These are phyloP conservation scores for Berberis vulgaris DNA, from an alignment of 164 flowering plant species.

Conservation along the genomic window DNA sequence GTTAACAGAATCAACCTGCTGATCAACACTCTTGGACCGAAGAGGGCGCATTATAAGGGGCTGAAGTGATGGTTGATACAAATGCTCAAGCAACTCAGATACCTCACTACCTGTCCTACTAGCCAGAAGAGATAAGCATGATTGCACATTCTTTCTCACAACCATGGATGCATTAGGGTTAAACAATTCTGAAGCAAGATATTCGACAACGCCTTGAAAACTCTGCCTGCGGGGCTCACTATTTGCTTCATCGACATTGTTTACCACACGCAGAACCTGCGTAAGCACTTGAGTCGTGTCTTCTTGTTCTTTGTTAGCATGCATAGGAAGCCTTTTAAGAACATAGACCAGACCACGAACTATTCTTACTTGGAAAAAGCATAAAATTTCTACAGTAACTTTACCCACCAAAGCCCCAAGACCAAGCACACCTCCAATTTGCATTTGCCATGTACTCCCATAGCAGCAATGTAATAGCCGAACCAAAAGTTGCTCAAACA, in stretches of 20 bases:
- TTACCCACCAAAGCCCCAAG: constrained; percentile 94
- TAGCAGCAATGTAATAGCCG: constrained; percentile 97
- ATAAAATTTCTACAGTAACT: constrained; percentile 84
- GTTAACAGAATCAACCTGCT: constrained; percentile 51
- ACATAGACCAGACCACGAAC: constrained; percentile 85
- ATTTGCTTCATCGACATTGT: constrained; percentile 91
- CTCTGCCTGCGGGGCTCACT: constrained; percentile 86
- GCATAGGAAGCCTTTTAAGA: constrained; percentile 86
- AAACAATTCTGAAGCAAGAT: constrained; percentile 87
- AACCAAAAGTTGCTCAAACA: constrained; percentile 91
- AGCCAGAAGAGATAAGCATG: constrained; percentile 91
- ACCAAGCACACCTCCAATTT: constrained; percentile 96
- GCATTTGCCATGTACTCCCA: constrained; percentile 96
- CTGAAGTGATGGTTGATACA: constrained; percentile 85
- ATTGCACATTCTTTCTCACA: constrained; percentile 90
- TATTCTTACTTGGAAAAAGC: constrained; percentile 75
- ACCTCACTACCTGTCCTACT: constrained; percentile 99
- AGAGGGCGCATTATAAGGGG: constrained; percentile 84
- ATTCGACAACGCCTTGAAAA: constrained; percentile 91
- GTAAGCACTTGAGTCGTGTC: constrained; percentile 97
- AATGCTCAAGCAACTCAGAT: constrained; percentile 84
- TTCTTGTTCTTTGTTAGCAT: constrained; percentile 95
- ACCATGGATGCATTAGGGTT: constrained; percentile 73
- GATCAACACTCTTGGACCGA: constrained; percentile 87
- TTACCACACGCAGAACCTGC: constrained; percentile 94